phyloP scores from a whole-genome alignment of 169 alveolate species.

The Amoebophrya sp. region DNA sequence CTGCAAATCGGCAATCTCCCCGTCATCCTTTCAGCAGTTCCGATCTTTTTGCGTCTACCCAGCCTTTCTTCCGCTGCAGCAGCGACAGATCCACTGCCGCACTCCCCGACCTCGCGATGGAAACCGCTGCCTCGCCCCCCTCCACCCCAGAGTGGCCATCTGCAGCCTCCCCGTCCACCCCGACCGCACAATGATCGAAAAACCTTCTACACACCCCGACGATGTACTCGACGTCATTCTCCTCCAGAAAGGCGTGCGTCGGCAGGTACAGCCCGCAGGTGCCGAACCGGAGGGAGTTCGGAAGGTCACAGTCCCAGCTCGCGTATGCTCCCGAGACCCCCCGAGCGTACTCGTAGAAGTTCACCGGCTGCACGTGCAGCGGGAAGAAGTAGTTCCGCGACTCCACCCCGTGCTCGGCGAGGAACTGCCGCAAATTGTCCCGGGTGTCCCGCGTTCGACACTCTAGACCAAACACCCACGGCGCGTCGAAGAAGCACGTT shows the following conservation, averaged over 20 bases:
- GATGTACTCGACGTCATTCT: background rate
- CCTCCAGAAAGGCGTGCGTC: conserved; percentile 20
- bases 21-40: too few relatives aligned
- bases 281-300: background rate
- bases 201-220: background rate
- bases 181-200: too few relatives aligned
- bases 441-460: conserved; percentile 8
- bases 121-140: too few relatives aligned
- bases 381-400: conserved; percentile 20
- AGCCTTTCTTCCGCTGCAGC: too few relatives aligned
- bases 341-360: conserved; percentile 22
- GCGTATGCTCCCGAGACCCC: conserved; percentile 3
- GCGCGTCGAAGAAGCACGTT: conserved; percentile 20
- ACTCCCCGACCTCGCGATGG: too few relatives aligned
- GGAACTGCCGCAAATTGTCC: conserved; percentile 24
- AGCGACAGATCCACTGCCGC: too few relatives aligned
- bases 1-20: too few relatives aligned
- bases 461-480: conserved; percentile 35
- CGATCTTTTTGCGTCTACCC: too few relatives aligned
- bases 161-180: too few relatives aligned
- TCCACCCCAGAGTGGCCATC: too few relatives aligned
- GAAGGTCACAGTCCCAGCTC: background rate
- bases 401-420: conserved; percentile 24
- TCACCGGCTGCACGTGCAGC: conserved; percentile 28
- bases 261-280: conserved; percentile 31